Evolutionary conservation across 495 filamentous ascomycete species (phyloP).

Genomic region (Filosporella fistucella): DNA sequence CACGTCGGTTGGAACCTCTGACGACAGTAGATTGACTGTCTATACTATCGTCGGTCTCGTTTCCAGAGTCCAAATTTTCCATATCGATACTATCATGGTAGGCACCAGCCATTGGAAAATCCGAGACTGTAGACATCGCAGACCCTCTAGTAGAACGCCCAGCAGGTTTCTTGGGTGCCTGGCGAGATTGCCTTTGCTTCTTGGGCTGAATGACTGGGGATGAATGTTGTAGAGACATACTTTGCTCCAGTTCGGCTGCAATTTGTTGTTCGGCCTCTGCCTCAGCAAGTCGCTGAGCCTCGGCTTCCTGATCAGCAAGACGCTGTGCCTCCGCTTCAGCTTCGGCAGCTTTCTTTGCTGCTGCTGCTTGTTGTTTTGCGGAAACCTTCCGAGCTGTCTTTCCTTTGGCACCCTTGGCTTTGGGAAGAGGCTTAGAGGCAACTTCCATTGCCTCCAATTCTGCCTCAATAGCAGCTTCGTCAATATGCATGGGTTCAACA

Average conservation of each 20-base stretch:
- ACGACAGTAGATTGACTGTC: conserved; percentile 26
- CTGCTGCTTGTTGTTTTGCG: conserved; percentile 18
- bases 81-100: not conserved
- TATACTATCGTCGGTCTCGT: conserved; percentile 31
- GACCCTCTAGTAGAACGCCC: conserved; percentile 14
- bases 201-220: conserved; percentile 24
- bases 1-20: conserved; percentile 13
- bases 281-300: too few relatives aligned
- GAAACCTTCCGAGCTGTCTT: conserved; percentile 21
- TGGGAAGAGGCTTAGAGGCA: conserved; percentile 31
- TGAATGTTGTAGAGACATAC: conserved; percentile 34
- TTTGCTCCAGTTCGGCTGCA: conserved; percentile 35
- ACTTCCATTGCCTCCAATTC: conserved; percentile 39
- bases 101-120: not conserved
- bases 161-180: conserved; percentile 5
- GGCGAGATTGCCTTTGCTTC: conserved; percentile 18
- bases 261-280: conserved; percentile 27
- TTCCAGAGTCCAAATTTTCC: conserved; percentile 23
- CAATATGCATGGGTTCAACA: conserved; percentile 29
- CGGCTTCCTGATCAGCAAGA: conserved; percentile 25
- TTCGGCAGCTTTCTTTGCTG: conserved; percentile 21
- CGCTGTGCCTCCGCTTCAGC: conserved; percentile 25
- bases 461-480: conserved; percentile 41
- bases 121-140: conserved; percentile 7
- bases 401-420: conserved; percentile 30